phyloP scores from a whole-genome alignment of 2,329 filamentous ascomycete species.

The Fusarium poae region DNA sequence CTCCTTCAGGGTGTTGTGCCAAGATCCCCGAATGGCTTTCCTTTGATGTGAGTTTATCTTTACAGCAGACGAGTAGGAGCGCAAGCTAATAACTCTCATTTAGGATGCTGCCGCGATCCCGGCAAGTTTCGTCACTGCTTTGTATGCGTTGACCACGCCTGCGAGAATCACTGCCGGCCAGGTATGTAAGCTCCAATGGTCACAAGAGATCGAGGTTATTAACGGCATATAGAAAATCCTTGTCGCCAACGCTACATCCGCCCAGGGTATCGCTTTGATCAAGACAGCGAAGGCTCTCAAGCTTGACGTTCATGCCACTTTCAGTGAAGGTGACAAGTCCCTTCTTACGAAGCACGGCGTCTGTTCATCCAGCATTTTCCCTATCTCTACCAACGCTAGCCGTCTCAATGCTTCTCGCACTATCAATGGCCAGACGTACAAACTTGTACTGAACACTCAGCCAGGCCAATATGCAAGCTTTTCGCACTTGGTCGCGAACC shows the following conservation, averaged over 20 bases:
- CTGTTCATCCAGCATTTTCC: constrained; percentile 28
- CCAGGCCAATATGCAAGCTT: constrained; percentile 34
- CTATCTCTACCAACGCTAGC: constrained; percentile 4
- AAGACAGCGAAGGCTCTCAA: constrained; percentile 39
- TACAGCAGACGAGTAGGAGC: neutral
- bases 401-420: constrained; percentile 24
- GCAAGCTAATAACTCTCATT: neutral
- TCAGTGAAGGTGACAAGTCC: constrained; percentile 28
- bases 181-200: constrained; percentile 11
- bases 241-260: constrained; percentile 34
- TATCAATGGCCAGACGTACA: constrained; percentile 22
- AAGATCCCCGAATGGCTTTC: constrained; percentile 44
- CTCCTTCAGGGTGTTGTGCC: constrained; percentile 31
- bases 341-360: constrained; percentile 33
- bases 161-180: constrained; percentile 30
- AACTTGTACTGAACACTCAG: constrained; percentile 38
- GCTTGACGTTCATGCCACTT: constrained; percentile 37
- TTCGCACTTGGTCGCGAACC: constrained; percentile 36
- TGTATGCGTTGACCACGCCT: constrained; percentile 34
- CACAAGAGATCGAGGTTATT: neutral
- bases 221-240: constrained; percentile 37
- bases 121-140: constrained; percentile 37
- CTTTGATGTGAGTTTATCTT: constrained; percentile 35
- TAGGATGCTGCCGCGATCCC: constrained; percentile 41
- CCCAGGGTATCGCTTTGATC: constrained; percentile 41